Conservation (phyloP, 768 basidiomycete species). For the Termitomyces sp. region DNA sequence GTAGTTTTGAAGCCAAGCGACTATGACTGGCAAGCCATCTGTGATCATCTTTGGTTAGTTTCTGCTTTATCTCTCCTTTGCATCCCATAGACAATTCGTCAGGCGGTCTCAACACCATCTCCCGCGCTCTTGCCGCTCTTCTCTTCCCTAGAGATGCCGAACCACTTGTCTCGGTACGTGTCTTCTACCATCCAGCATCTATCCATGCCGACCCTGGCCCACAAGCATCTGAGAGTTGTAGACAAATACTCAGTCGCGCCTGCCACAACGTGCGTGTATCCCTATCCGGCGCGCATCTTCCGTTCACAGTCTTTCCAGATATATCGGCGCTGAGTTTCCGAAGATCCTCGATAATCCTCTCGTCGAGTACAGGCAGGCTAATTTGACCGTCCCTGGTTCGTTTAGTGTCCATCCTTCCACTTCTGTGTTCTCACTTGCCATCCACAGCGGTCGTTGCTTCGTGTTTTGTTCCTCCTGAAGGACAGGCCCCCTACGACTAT, state of each 20-base stretch:
- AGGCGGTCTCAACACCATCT: constrained; percentile 82
- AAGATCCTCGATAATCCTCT: constrained; percentile 58
- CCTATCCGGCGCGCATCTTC: constrained; percentile 15
- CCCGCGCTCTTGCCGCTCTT: constrained; percentile 61
- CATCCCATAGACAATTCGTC: constrained; percentile 1
- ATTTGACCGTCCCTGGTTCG: constrained; percentile 69
- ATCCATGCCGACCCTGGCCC: constrained; percentile 14
- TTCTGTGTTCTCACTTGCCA: constrained; percentile 11
- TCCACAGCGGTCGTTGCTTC: constrained; percentile 57
- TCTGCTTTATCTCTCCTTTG: neutral
- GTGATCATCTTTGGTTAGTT: constrained; percentile 73
- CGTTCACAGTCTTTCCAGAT: constrained; percentile 34
- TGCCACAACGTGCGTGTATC: constrained; percentile 59
- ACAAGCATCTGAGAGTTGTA: constrained; percentile 61
- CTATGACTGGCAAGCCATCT: constrained; percentile 43
- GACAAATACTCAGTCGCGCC: constrained; percentile 71
- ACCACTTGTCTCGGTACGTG: constrained; percentile 64
- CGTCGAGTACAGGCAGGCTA: constrained; percentile 79
- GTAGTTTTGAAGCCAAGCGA: constrained; percentile 3
- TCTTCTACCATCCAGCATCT: constrained; percentile 1
- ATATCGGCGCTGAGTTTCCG: constrained; percentile 73
- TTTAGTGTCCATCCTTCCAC: constrained; percentile 6
- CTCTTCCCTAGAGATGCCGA: constrained; percentile 67
- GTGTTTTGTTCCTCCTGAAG: constrained; percentile 67
- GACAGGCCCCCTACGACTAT: constrained; percentile 64